Evolutionary conservation across 1,139 yeast species (phyloP).

Genomic region (Candida sp.): DNA sequence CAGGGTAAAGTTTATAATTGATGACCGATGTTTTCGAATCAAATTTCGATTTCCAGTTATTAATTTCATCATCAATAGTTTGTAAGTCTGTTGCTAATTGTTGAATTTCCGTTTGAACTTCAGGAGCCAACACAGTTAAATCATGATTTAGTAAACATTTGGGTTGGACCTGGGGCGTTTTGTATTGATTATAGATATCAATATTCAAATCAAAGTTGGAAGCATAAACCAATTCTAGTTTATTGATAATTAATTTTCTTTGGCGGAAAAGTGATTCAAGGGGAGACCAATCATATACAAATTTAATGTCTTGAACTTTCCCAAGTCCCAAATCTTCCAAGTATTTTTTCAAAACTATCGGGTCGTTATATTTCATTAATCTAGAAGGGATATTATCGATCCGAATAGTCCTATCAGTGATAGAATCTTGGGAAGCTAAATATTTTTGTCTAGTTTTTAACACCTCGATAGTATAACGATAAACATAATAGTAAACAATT

Average conservation of each 20-base stretch:
- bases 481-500: constrained; percentile 58
- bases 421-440: constrained; percentile 83
- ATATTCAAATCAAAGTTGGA: constrained; percentile 42
- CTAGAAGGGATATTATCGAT: constrained; percentile 75
- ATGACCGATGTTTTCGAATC: constrained; percentile 24
- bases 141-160: constrained; percentile 4
- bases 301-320: constrained; percentile 49
- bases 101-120: constrained; percentile 9
- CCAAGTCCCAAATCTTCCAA: constrained; percentile 64
- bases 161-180: constrained; percentile 25
- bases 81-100: constrained; percentile 19
- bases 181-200: constrained; percentile 30
- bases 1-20: constrained; percentile 20
- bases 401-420: constrained; percentile 89
- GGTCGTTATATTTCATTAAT: constrained; percentile 37
- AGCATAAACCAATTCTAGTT: constrained; percentile 47
- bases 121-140: constrained; percentile 3
- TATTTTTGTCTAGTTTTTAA: constrained; percentile 77
- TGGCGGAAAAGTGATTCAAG: constrained; percentile 38
- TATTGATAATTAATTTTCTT: constrained; percentile 28
- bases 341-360: constrained; percentile 42
- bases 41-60: constrained; percentile 26
- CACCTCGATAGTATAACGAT: constrained; percentile 67
- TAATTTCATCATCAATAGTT: constrained; percentile 25
- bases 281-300: constrained; percentile 54